Base-by-base conservation (phyloP, 345 rosid genomes). In the Stellera chamaejasme region DNA sequence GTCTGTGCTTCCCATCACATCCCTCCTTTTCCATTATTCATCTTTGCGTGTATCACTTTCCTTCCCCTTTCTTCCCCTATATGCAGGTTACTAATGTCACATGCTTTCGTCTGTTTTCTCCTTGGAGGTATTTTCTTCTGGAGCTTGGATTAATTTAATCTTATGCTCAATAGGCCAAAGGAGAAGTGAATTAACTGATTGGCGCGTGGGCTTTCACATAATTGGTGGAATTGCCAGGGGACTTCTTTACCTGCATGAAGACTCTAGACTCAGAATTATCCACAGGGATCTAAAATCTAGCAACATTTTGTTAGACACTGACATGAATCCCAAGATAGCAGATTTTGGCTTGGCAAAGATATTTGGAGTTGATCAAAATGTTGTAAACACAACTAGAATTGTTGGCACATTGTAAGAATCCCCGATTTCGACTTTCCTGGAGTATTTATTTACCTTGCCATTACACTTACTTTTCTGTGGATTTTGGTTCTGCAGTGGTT, bases 261-360 rank as follows among this genome's bases (percentile, higher is more conserved):
- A 62, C 26, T 62, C 66, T 0, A 32, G 59, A 11, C 47, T 62
- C 10, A 46, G 66, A 39, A 62, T 54, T 13, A 62, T 62, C 10
- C 66, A 62, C 11, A 62, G 66, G 25, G 66, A 62, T 51, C 26
- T 54, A 2, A 62, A 62, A 62, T 10, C 66, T 36, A 62, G 66
- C 23, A 62, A 62, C 23, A 53, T 62, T 19, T 52, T 62, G 9
- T 58, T 62, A 27, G 66, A 62, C 11, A 46, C 36, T 1, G 47
- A 62, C 36, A 62, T 62, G 59, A 54, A 36, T 16, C 59, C 66
- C 0, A 46, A 62, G 45, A 54, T 62, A 28, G 53, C 66, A 6
- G 66, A 62, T 45, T 62, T 62, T 45, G 59, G 66, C 51, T 0
- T 46, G 66, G 66, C 66, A 12, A 52, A 50, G 46, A 54, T 39